These are phyloP conservation scores for Pestalotiopsis sp. DNA, from an alignment of 2,329 filamentous ascomycete genomes.

Conservation along the genomic window DNA sequence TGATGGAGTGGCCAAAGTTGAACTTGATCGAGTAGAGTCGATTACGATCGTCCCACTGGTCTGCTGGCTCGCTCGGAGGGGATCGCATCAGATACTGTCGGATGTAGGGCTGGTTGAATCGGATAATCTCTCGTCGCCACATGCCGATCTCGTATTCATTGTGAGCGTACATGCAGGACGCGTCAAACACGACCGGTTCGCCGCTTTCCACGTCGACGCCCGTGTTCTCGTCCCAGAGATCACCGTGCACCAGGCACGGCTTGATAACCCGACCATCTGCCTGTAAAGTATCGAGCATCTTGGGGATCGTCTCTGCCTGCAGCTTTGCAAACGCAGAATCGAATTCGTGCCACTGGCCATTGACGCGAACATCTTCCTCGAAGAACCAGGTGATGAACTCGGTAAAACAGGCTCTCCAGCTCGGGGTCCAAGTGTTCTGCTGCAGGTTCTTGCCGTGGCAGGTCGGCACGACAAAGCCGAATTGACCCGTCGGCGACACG, in stretches of 20 bases:
- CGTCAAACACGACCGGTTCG: slow-evolving; percentile 34
- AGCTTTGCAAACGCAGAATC: too few relatives aligned
- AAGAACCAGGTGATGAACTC: neutral
- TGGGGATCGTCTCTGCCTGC: too few relatives aligned
- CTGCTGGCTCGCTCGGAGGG: too few relatives aligned
- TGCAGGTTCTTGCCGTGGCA: slow-evolving; percentile 6
- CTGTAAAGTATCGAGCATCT: slow-evolving; percentile 24
- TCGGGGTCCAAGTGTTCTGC: neutral
- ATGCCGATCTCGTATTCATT: slow-evolving; percentile 34
- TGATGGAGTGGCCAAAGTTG: neutral
- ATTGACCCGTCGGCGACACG: slow-evolving; percentile 4
- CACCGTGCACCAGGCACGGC: slow-evolving; percentile 34
- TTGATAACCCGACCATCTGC: slow-evolving; percentile 30
- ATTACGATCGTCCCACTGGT: slow-evolving; percentile 18
- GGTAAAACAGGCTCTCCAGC: neutral
- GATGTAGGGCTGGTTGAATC: slow-evolving; percentile 24
- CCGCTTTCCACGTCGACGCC: slow-evolving; percentile 29
- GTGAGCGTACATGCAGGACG: slow-evolving; percentile 34
- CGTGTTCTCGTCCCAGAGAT: slow-evolving; percentile 36
- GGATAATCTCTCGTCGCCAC: slow-evolving; percentile 24
- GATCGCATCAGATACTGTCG: slow-evolving; percentile 11
- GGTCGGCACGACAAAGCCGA: neutral
- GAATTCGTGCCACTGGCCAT: neutral
- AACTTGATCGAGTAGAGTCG: slow-evolving; percentile 21
- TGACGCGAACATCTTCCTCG: neutral